A percentile compares a stretch with the other conserved stretches of the same genome.
phyloP scores from a whole-genome alignment of 2,329 filamentous ascomycete species.

The Lachnellula hyalina region DNA sequence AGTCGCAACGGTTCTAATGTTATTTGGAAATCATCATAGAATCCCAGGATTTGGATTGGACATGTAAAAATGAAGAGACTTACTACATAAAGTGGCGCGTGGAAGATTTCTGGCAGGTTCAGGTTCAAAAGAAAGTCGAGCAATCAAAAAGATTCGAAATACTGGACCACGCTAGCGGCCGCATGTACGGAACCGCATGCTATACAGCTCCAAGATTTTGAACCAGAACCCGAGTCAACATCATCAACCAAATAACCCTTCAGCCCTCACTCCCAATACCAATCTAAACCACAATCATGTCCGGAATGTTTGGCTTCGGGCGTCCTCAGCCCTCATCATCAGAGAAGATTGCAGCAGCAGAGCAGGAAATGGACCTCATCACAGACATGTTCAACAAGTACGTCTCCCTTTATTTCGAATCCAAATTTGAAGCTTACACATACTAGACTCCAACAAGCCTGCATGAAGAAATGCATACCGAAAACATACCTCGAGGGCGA shows the following conservation, averaged over 20 bases:
- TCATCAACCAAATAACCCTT: neutral
- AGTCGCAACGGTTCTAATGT: constrained; percentile 56
- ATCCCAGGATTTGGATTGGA: constrained; percentile 6
- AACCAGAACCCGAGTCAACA: neutral
- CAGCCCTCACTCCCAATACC: neutral
- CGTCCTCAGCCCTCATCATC: constrained; percentile 84
- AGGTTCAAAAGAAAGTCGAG: neutral
- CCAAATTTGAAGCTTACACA: constrained; percentile 4
- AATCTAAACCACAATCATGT: constrained; percentile 47
- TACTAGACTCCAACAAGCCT: constrained; percentile 74
- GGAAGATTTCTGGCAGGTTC: neutral
- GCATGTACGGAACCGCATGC: neutral
- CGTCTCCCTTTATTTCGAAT: constrained; percentile 15
- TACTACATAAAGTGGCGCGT: constrained; percentile 9
- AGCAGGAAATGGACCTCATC: constrained; percentile 96
- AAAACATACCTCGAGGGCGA: constrained; percentile 90
- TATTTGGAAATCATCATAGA: constrained; percentile 46
- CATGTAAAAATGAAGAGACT: constrained; percentile 5
- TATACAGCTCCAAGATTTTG: constrained; percentile 19
- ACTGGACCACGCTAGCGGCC: constrained; percentile 15
- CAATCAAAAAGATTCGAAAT: neutral
- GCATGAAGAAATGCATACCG: constrained; percentile 91
- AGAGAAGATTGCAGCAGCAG: constrained; percentile 94
- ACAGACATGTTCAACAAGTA: constrained; percentile 99
- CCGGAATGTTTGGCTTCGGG: constrained; percentile 63